These are phyloP conservation scores for Fusarium odoratissimum DNA, from an alignment of 2,329 filamentous ascomycete species.

Conservation along the genomic window DNA sequence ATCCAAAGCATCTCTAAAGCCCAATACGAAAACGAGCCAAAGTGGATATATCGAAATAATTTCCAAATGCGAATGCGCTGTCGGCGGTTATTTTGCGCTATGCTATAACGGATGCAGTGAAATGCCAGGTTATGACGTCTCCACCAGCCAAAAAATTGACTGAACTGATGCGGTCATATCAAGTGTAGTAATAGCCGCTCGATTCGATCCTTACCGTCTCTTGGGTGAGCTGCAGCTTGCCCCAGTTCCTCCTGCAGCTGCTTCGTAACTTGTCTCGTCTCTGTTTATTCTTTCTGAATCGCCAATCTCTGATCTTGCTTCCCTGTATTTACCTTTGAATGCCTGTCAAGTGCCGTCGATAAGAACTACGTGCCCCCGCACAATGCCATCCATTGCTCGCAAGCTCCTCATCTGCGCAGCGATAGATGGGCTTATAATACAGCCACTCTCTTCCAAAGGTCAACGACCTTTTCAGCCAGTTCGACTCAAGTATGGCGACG, in stretches of 20 bases:
- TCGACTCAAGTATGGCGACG: conserved; percentile 76
- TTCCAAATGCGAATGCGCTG: conserved; percentile 38
- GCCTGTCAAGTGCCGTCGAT: conserved; percentile 14
- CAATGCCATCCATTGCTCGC: conserved; percentile 81
- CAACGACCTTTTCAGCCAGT: conserved; percentile 67
- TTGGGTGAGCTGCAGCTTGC: conserved; percentile 22
- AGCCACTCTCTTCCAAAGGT: conserved; percentile 73
- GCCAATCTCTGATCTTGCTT: background rate
- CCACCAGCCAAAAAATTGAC: conserved; percentile 23
- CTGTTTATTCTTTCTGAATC: conserved; percentile 6
- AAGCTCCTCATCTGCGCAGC: conserved; percentile 85
- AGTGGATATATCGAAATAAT: conserved; percentile 30
- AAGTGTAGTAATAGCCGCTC: conserved; percentile 26
- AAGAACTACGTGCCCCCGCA: conserved; percentile 34
- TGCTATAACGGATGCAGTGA: conserved; percentile 17
- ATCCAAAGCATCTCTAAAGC: background rate
- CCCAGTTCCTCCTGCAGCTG: conserved; percentile 4
- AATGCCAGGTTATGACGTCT: conserved; percentile 42
- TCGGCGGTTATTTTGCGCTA: conserved; percentile 30
- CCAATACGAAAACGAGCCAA: conserved; percentile 38
- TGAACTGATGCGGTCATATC: conserved; percentile 41
- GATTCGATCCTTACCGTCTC: conserved; percentile 1
- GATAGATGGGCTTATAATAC: conserved; percentile 84
- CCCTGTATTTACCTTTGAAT: conserved; percentile 17
- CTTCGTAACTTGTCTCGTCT: background rate